Conservation (phyloP, 371 early-diverging fungal species). For the Mucor irregularis region DNA sequence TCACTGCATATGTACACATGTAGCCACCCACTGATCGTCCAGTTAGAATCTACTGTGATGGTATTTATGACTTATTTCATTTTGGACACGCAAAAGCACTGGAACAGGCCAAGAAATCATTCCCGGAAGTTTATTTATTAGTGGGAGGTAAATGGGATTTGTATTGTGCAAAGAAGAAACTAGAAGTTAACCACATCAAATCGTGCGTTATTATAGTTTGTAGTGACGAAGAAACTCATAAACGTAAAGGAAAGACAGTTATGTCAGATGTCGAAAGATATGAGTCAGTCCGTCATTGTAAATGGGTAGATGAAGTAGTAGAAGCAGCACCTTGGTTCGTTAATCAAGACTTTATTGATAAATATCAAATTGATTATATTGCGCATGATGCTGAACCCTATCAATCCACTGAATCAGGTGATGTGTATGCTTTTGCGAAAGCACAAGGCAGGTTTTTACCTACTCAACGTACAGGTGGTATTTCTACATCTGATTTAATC, state of each 20-base stretch:
- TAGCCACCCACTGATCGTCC: constrained; percentile 75
- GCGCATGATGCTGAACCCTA: constrained; percentile 98
- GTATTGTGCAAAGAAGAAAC: too few relatives aligned
- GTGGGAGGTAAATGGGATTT: constrained; percentile 76
- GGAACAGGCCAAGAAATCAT: constrained; percentile 92
- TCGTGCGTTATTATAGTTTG: constrained; percentile 55
- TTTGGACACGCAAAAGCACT: constrained; percentile 93
- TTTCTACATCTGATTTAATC: constrained; percentile 94
- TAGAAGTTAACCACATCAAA: not conserved
- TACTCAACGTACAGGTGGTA: constrained; percentile 91
- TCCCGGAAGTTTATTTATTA: constrained; percentile 84
- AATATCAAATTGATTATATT: constrained; percentile 95
- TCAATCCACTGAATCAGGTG: constrained; percentile 73
- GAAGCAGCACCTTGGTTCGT: constrained; percentile 91
- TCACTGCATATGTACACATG: not conserved
- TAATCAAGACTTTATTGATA: constrained; percentile 84
- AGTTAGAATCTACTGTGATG: constrained; percentile 89
- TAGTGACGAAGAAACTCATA: constrained; percentile 81
- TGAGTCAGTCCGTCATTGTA: constrained; percentile 91
- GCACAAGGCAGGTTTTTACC: constrained; percentile 86
- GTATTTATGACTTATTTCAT: constrained; percentile 95
- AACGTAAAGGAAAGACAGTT: constrained; percentile 92
- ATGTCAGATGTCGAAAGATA: constrained; percentile 87
- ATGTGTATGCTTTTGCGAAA: constrained; percentile 96
- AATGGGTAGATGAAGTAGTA: constrained; percentile 96